Conservation (phyloP, 805 yeast species). For the Nakazawaea pomicola region DNA sequence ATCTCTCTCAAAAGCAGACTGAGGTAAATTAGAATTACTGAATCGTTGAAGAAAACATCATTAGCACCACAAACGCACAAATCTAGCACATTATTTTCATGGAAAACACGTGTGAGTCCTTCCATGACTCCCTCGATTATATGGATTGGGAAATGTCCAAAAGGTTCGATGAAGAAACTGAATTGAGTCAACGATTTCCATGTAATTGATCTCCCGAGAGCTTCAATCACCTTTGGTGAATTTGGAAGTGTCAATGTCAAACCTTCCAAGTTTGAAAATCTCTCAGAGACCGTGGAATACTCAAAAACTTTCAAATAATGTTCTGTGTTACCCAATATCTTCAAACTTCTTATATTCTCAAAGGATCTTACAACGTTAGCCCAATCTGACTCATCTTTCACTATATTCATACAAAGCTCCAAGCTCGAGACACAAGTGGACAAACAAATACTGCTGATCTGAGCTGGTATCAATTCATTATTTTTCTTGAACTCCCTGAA, state of each 20-base stretch:
- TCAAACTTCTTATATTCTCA: conserved; percentile 1
- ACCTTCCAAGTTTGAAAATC: not conserved
- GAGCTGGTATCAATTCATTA: not conserved
- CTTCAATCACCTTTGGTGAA: not conserved
- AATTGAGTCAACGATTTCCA: conserved; percentile 3
- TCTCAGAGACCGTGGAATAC: not conserved
- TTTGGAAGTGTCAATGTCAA: not conserved
- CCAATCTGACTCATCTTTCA: not conserved
- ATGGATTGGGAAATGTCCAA: not conserved
- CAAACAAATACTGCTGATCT: not conserved
- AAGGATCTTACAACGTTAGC: not conserved
- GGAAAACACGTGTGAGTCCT: too few relatives aligned
- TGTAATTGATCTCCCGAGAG: not conserved
- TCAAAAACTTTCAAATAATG: conserved; percentile 1
- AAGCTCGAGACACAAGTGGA: conserved; percentile 1
- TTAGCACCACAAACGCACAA: conserved; percentile 9
- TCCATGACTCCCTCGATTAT: too few relatives aligned
- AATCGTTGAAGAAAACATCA: conserved; percentile 2
- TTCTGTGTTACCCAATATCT: conserved; percentile 4
- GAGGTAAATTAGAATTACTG: not conserved
- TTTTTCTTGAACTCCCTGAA: conserved; percentile 2
- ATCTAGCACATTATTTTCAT: not conserved
- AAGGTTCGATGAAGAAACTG: conserved; percentile 9
- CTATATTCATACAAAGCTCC: conserved; percentile 5
- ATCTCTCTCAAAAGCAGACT: not conserved